These are phyloP conservation scores for Senna tora DNA, from an alignment of 306 rosid genomes.

Conservation along the genomic window DNA sequence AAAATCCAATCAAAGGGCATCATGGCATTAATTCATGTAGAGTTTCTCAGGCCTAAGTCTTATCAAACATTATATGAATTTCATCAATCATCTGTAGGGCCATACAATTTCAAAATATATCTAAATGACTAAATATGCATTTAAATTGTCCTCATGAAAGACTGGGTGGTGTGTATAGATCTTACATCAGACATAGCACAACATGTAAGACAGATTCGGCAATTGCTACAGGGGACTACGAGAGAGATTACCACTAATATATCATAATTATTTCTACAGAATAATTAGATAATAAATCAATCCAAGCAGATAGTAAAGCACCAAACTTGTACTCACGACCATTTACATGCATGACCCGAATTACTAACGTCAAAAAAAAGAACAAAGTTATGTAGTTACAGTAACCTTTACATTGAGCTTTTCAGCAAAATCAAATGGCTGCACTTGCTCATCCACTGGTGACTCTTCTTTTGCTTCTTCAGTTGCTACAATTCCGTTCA, in stretches of 20 bases:
- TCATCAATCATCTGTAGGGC: slow-evolving; percentile 33
- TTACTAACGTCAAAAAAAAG: slow-evolving; percentile 2
- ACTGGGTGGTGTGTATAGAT: neutral
- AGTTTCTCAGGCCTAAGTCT: slow-evolving; percentile 49
- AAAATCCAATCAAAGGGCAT: too few relatives aligned
- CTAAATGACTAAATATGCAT: neutral
- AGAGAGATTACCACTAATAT: neutral
- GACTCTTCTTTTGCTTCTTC: slow-evolving; percentile 47
- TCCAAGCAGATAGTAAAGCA: neutral
- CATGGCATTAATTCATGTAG: neutral
- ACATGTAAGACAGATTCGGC: neutral
- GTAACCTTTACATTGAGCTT: slow-evolving; percentile 39
- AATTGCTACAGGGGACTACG: neutral
- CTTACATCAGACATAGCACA: neutral
- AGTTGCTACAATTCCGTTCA: slow-evolving; percentile 22
- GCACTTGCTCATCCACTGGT: slow-evolving; percentile 41
- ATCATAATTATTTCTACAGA: neutral
- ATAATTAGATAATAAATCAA: neutral
- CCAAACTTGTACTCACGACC: neutral
- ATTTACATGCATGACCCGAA: neutral
- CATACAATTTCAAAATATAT: slow-evolving; percentile 31
- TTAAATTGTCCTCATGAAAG: neutral
- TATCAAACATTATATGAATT: slow-evolving; percentile 37
- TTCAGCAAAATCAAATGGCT: slow-evolving; percentile 44
- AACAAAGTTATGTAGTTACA: neutral